A percentile compares a stretch with the other conserved stretches of the same genome.
Conservation (phyloP, 352 stramenopile genomes). For the Aphanomyces stellatus region DNA sequence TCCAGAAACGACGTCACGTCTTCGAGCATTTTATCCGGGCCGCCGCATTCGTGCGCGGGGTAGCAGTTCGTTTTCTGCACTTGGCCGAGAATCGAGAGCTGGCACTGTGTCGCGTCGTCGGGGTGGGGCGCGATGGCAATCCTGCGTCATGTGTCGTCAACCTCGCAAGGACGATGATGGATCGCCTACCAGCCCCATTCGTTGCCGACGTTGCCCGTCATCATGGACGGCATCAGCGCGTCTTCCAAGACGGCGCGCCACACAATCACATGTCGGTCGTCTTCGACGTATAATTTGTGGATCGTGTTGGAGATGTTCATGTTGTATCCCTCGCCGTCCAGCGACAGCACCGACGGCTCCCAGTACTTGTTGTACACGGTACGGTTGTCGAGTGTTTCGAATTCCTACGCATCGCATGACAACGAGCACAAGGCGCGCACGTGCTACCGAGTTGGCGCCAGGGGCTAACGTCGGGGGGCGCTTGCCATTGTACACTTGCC, state of each 20-base stretch:
- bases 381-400: neutral
- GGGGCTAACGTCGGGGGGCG: neutral
- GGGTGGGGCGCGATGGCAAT: neutral
- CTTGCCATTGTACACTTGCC: slow-evolving; percentile 9
- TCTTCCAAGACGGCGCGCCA: slow-evolving; percentile 8
- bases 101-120: neutral
- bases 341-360: neutral
- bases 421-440: neutral
- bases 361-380: slow-evolving; percentile 6
- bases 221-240: slow-evolving; percentile 1
- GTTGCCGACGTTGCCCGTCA: neutral
- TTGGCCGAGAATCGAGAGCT: neutral
- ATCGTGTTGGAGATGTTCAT: neutral
- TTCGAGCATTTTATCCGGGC: neutral
- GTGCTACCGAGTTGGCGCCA: neutral
- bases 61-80: neutral
- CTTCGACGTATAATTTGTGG: neutral
- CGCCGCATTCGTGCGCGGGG: neutral
- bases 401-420: neutral
- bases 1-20: neutral
- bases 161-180: neutral
- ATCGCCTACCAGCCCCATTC: slow-evolving; percentile 17
- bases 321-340: no score
- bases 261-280: slow-evolving; percentile 1
- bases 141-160: neutral